These are phyloP conservation scores for Cyberlindnera maritima DNA, from an alignment of 805 yeast species.

Conservation along the genomic window DNA sequence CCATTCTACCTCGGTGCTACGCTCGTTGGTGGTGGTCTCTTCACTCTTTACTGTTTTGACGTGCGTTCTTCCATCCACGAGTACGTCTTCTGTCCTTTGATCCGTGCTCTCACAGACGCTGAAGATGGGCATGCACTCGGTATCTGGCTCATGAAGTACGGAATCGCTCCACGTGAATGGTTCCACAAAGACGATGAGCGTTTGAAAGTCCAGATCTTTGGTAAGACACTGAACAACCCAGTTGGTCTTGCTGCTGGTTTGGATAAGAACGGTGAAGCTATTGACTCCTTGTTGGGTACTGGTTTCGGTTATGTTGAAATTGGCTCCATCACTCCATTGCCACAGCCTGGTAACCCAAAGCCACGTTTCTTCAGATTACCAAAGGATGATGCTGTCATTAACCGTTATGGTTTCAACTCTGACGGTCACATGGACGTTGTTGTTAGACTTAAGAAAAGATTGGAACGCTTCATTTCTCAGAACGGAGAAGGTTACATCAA, in stretches of 20 bases:
- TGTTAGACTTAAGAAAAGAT: slow-evolving; percentile 63
- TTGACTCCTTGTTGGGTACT: slow-evolving; percentile 70
- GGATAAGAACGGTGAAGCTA: slow-evolving; percentile 90
- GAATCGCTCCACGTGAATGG: slow-evolving; percentile 60
- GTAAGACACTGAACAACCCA: slow-evolving; percentile 65
- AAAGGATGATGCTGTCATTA: slow-evolving; percentile 85
- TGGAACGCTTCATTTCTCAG: slow-evolving; percentile 36
- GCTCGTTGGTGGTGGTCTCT: slow-evolving; percentile 31
- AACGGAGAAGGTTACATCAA: slow-evolving; percentile 24
- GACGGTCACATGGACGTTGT: slow-evolving; percentile 78
- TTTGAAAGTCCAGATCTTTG: slow-evolving; percentile 63
- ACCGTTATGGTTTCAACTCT: slow-evolving; percentile 94
- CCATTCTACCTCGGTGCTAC: slow-evolving; percentile 6
- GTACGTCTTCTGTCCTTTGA: slow-evolving; percentile 73
- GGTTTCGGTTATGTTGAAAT: slow-evolving; percentile 92
- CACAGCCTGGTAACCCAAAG: slow-evolving; percentile 93
- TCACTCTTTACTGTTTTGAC: slow-evolving; percentile 59
- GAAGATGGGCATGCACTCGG: slow-evolving; percentile 84
- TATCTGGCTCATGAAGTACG: slow-evolving; percentile 63
- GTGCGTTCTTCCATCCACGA: slow-evolving; percentile 83
- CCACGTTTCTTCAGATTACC: slow-evolving; percentile 89
- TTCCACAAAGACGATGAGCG: slow-evolving; percentile 50
- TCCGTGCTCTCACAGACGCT: slow-evolving; percentile 71
- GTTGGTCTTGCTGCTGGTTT: slow-evolving; percentile 95
- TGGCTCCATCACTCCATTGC: slow-evolving; percentile 88